Base-by-base conservation (phyloP, 1,284 basidiomycete species). In the Ganoderma meredithae region DNA sequence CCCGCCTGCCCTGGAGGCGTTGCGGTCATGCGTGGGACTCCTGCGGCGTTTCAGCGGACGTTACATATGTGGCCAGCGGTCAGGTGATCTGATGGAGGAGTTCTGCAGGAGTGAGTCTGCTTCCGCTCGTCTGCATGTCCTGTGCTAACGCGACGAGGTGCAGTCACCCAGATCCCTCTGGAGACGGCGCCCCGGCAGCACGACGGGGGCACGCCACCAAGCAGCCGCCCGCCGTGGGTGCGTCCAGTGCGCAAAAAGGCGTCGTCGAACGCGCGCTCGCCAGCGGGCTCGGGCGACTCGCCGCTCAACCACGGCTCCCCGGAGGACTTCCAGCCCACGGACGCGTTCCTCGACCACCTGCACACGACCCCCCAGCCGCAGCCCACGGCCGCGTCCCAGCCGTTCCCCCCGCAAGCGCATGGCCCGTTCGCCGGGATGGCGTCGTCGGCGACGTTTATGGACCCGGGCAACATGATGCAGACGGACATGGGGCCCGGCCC, bases 41-140 rank as follows among this genome's bases (percentile, higher is more conserved):
- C 79, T 96, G 68, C 83, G 93, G 66, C 84, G 91, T 43, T 94
- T 95, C 78, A 93, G 92, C 73, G 91, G 90, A 67, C 86, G 92
- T 43, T 95, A 95, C 80, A 88, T 96, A 22, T 96, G 95, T 76
- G 95, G 95, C 1, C 86, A 95, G 63, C 84, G 95, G 59, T 95
- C 92, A 60, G 94, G 95, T 53, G 95, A 96, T 80, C 86, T 96
- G 47, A 92, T 97, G 85, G 95, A 96, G 79, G 95, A 96, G 78
- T 95, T 96, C 75, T 96, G 95, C 81, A 88, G 95, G 76, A 83
- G 95, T 95, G 78, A 82, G 92, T 87, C 10, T 41, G 41, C 7
- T 17, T 19, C 31, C 27, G 27, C 25, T 47, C n/a, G 5, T 39
- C 49, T 56, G 64, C 55, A 27, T 17, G 41, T 36, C n/a, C 7